Evolutionary conservation across 768 basidiomycete genomes (phyloP), one percentile per base, ranked within the genome.

Genomic region (Rhizopogon vesiculosus): DNA sequence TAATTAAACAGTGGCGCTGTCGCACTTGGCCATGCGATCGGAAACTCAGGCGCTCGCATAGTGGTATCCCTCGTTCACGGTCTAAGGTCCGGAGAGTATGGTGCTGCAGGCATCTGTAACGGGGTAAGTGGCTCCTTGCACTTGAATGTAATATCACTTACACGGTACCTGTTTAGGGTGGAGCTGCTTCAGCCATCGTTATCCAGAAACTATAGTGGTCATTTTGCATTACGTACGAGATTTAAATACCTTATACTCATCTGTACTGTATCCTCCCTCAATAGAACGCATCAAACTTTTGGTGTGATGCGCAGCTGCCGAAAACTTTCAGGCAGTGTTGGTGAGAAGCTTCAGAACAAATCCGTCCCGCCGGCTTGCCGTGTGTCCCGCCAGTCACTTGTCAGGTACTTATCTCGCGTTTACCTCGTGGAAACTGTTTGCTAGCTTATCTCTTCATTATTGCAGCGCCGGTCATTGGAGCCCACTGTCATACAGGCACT

Each of bases 101-200:
- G 95, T 62, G 93, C 91, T 53, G 96, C 95, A 40, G 94, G 89
- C 70, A 88, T 98, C 62, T 98, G 96, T 82, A 98, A 98, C 66
- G 96, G 94, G 60, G 93, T 95, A 70, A 72, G 93, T 79, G 7
- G 8, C 58, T 8, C 15, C 19, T 48, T 15, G 7, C 19, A 56
- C 9, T 28, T 53, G 15, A 46, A 15, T 58, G 45, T 54, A 43
- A 46, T 46, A 63, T 12, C 57, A 57, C 56, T 64, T 57, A 62
- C 53, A 40, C 50, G 9, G 19, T 25, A 16, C 15, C 43, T 64
- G 54, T 61, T 18, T 65, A 93, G 91, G 93, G 93, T 64, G 93
- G 93, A 66, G 94, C 91, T 55, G 92, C 93, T 48, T 93, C 92
- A 39, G 91, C 95, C 39, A 77, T 98, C 61, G 79, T 97, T 57